Base-by-base conservation (phyloP, 2,329 filamentous ascomycete genomes). In the Aspergillus fijiensis region DNA sequence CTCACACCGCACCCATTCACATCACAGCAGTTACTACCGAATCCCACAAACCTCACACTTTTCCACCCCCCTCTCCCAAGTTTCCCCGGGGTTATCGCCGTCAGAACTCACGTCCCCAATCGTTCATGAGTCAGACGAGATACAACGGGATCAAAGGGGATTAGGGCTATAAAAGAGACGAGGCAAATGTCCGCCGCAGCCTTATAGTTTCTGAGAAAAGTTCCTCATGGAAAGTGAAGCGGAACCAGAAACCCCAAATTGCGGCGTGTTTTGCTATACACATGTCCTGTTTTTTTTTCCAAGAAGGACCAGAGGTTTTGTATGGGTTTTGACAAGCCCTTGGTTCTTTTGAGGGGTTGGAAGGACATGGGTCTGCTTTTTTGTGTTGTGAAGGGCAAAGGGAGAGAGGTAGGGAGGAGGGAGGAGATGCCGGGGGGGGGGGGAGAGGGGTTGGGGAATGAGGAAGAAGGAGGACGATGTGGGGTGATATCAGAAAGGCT, bases 201-300 rank as follows among this genome's bases (percentile, higher is more conserved):
- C 77, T 77, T 79, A 45, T 79, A 70, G 75, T 76, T 76, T 72
- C 75, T 69, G 63, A n/a, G 5, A 45, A n/a, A 47, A 62, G 54
- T 68, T 74, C 75, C 74, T 76, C 76, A 79, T 75, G 65, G 75
- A 68, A 66, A 19, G 69, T 55, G 70, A 72, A 77, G 76, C 69
- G 68, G 72, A 45, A 69, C 65, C 65, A 72, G 72, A 72, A 76
- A 75, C 74, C 73, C 74, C 74, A 74, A 66, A 70, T 69, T 69
- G 72, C 68, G 74, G 75, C 70, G 42, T 50, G 19, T 59, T 59
- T 66, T 60, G 53, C 45, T 70, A 54, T 74, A 65, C 67, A 71
- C 67, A 70, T 66, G 27, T 29, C 27, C 27, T 29, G 7, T 29
- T 23, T 50, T 29, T 23, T 50, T 57, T 58, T 69, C 62, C 63